Evolutionary conservation across 345 rosid genomes (phyloP).

Genomic region (Populus pruinosa): DNA sequence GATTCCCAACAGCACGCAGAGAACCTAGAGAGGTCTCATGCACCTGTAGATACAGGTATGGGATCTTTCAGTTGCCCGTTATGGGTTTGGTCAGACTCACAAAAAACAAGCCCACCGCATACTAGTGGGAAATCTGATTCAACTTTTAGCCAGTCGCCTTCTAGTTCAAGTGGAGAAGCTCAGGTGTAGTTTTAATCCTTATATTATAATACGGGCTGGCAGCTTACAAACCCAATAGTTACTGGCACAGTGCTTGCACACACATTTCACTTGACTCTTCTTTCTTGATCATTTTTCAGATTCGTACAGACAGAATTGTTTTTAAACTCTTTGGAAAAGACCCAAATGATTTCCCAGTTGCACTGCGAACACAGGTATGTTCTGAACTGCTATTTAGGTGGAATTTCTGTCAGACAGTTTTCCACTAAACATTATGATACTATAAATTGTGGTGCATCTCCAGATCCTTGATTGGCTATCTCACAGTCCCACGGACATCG

Average conservation of each 20-base stretch:
- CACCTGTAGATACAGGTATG: constrained; percentile 45
- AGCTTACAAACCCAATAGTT: background rate
- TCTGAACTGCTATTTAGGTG: constrained; percentile 1
- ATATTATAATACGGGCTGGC: background rate
- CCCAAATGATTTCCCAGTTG: constrained; percentile 81
- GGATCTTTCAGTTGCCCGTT: constrained; percentile 68
- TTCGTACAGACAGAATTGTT: constrained; percentile 84
- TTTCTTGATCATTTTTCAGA: constrained; percentile 44
- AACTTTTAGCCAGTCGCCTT: constrained; percentile 84
- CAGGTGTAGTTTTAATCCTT: constrained; percentile 48
- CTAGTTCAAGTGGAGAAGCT: constrained; percentile 80
- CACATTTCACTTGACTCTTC: constrained; percentile 12
- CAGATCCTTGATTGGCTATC: constrained; percentile 96
- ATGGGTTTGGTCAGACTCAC: constrained; percentile 64
- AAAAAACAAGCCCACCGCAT: constrained; percentile 80
- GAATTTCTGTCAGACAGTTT: constrained; percentile 4
- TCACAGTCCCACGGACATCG: constrained; percentile 93
- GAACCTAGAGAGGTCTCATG: constrained; percentile 56
- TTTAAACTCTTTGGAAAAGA: constrained; percentile 93
- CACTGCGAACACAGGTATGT: constrained; percentile 79
- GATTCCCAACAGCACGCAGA: constrained; percentile 71
- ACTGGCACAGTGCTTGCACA: background rate
- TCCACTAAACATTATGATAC: constrained; percentile 7
- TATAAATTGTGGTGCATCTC: constrained; percentile 10
- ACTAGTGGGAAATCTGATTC: constrained; percentile 84